These are phyloP conservation scores for Vitis hybrid DNA, from an alignment of 177 flowering plant genomes.

Conservation along the genomic window DNA sequence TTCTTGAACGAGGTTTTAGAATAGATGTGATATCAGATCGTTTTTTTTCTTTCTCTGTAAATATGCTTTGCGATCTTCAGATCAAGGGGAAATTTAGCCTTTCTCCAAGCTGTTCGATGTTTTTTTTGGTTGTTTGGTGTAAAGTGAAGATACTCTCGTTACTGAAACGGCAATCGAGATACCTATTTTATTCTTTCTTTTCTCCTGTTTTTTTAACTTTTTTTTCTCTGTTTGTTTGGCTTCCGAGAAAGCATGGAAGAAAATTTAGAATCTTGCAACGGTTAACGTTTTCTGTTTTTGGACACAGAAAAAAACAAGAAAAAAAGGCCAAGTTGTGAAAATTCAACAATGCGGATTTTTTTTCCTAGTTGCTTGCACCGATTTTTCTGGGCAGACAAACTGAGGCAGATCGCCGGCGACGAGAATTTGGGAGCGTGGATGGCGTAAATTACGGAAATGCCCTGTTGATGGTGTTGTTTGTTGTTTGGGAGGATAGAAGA, in stretches of 20 bases:
- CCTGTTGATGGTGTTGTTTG: too few species aligned
- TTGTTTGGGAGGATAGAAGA: neutral
- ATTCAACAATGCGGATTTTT: too few species aligned
- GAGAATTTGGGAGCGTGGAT: neutral
- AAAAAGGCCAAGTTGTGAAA: too few species aligned
- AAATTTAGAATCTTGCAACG: too few species aligned
- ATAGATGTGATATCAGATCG: neutral
- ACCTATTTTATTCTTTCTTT: neutral
- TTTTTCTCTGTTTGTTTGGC: neutral
- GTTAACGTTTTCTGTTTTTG: too few species aligned
- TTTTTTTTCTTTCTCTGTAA: conserved; percentile 8
- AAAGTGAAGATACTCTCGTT: neutral
- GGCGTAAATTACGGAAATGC: conserved; percentile 2
- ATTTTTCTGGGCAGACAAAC: too few species aligned
- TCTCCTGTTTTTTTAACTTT: too few species aligned
- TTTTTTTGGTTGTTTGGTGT: neutral
- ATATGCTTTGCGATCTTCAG: conserved; percentile 2
- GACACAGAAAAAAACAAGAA: too few species aligned
- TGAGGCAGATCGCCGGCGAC: too few species aligned
- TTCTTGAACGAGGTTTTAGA: neutral
- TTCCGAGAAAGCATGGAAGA: neutral
- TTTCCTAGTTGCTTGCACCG: too few species aligned
- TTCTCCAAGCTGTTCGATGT: neutral
- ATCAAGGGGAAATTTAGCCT: neutral
- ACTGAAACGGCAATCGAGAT: conserved; percentile 1